Conservation (phyloP, 768 basidiomycete species). For the Panaeolus cyanescens region DNA sequence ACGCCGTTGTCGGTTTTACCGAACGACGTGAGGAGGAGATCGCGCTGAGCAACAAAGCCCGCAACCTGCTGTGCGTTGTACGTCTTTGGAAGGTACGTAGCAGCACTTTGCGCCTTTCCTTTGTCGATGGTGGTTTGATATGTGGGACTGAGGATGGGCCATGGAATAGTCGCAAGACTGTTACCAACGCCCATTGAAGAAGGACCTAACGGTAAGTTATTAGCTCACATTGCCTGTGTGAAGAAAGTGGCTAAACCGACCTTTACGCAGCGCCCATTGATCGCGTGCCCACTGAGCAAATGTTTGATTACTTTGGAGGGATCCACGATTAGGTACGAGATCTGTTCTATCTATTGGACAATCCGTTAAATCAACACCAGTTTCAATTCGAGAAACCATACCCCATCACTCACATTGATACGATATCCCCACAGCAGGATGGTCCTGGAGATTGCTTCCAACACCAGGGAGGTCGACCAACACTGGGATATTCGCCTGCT, state of each 20-base stretch:
- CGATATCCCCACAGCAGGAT: neutral
- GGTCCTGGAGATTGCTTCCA: conserved; percentile 7
- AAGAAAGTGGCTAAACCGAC: neutral
- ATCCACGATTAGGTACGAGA: conserved; percentile 5
- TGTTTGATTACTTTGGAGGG: conserved; percentile 6
- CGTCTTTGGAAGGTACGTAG: conserved; percentile 9
- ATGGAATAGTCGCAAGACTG: conserved; percentile 6
- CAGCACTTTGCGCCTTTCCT: conserved; percentile 6
- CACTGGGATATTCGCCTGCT: conserved; percentile 6
- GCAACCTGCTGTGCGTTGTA: conserved; percentile 7
- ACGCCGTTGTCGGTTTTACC: conserved; percentile 10
- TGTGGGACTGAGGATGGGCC: neutral
- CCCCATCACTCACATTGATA: neutral
- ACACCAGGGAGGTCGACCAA: conserved; percentile 14
- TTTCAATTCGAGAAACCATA: neutral
- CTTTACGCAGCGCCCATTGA: conserved; percentile 10
- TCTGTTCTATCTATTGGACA: conserved; percentile 4
- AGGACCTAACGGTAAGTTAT: conserved; percentile 1
- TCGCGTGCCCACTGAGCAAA: conserved; percentile 7
- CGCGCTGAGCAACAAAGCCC: conserved; percentile 9
- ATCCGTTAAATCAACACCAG: neutral
- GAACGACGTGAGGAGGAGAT: conserved; percentile 5
- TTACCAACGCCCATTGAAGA: conserved; percentile 10
- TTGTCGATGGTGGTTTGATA: conserved; percentile 6
- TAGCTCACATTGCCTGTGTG: neutral